Evolutionary conservation across 2,329 filamentous ascomycete species (phyloP), one percentile per base, ranked within the genome.

Genomic region (Leptodontidium sp.): DNA sequence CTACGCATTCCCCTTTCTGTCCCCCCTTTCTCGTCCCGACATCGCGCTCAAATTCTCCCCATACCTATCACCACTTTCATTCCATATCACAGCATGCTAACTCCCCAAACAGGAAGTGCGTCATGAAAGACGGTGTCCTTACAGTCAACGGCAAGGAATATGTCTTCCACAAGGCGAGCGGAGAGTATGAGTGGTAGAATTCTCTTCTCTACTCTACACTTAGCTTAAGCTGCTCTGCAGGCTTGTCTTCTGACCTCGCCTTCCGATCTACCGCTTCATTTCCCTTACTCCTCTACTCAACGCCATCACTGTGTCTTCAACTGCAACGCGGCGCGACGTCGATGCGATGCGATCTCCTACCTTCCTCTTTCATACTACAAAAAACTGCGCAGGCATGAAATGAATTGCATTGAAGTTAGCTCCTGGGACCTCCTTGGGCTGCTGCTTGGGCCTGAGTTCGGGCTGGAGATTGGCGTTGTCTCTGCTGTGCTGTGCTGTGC

Each of bases 81-180:
- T 21, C 21, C 21, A 21, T 21, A 2, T 61, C 14, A 43, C 9
- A 29, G n/a, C 9, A 32, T 49, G 24, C 24, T 55, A 52, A 71
- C 64, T 12, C 15, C 38, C 50, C 21, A 79, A 77, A 74, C 69
- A 90, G 92, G 92, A 99, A 99, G 92, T 99, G 96, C 82, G 94
- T 93, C 0, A 89, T 99, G 72, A 98, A 98, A 84, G 96, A 99
- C 77, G 96, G 96, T 24, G 93, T 99, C 21, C 86, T 99, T 74
- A 97, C 93, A 55, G 93, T 97, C 47, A 94, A 95, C 74, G 93
- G 93, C 74, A 97, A 93, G 82, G 96, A 99, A 81, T 97, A 97
- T 78, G 92, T 99, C 73, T 99, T 99, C 83, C 94, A 97, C 85
- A 98, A 98, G 82, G 96, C 94, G 29, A 94, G 91, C 57, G 96